Evolutionary conservation across 257 asterid genomes (phyloP), one percentile per base, ranked within the genome.

Genomic region (Capsicum baccatum): DNA sequence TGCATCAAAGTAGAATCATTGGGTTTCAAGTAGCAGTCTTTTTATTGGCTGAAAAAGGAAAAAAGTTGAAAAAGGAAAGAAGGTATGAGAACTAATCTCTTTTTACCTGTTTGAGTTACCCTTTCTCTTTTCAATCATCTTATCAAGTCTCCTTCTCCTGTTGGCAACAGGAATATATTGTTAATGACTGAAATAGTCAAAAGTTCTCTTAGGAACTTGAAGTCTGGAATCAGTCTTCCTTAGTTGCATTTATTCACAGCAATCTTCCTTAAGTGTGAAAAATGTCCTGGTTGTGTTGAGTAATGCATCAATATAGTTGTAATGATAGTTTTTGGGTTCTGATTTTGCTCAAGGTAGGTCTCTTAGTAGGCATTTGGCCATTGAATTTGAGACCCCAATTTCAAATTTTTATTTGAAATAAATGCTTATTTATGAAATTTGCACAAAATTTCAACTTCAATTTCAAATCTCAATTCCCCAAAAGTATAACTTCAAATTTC

Each of bases 1-100:
- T 70, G 15, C 33, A 70, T 68, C 52, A 42, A 42, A 17, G 35
- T 69, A 69, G 54, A 39, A 17, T 33, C 79, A 16, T 39, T 42
- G 79, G 56, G 79, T 42, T 42, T 39, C 48, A 70, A 42, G 79
- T 68, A 70, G 79, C 55, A 70, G 79, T 42, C 35, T 3, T 12
- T 69, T 39, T 16, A 69, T 39, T 15, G 79, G 39, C 78, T 68
- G 54, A 68, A 68, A 35, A 37, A 13, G 50, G 52, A 37, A 68
- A 68, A 68, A 39, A 26, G 42, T 68, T 68, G 76, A 68, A 68
- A 68, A 52, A 68, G n/a, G 67, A 60, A 68, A 68, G 26, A 68
- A 70, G 79, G 79, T 70, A 70, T 70, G 79, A 70, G 35, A 70
- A 42, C 35, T 70, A 44, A 1, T 70, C 6, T 70, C 79, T 39